Evolutionary conservation across 805 yeast species (phyloP).

Genomic region (Monosporozyma yasuniensis): DNA sequence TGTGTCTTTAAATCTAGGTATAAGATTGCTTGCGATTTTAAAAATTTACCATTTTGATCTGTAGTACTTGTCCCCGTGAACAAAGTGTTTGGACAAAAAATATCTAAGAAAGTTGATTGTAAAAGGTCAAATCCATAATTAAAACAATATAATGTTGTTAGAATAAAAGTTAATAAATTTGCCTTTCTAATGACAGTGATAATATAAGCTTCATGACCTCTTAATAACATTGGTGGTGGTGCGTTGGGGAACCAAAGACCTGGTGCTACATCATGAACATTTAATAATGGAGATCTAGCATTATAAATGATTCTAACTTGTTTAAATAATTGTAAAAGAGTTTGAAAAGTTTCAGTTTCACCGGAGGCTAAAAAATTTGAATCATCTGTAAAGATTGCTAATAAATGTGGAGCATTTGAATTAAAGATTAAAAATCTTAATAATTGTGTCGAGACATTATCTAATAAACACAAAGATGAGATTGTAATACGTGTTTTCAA

Average conservation of each 20-base stretch:
- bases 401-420: constrained; percentile 43
- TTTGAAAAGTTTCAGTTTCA: constrained; percentile 52
- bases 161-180: constrained; percentile 76
- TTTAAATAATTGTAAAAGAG: constrained; percentile 67
- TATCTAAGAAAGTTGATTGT: constrained; percentile 75
- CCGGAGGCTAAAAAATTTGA: constrained; percentile 46
- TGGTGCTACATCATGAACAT: constrained; percentile 60
- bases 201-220: constrained; percentile 44
- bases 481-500: constrained; percentile 52
- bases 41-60: constrained; percentile 41
- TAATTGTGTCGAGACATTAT: constrained; percentile 74
- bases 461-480: constrained; percentile 66
- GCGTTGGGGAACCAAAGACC: constrained; percentile 62
- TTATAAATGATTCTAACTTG: constrained; percentile 64
- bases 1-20: constrained; percentile 88
- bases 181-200: constrained; percentile 61
- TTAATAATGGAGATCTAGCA: constrained; percentile 60
- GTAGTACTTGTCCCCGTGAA: constrained; percentile 19
- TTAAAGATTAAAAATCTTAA: constrained; percentile 62
- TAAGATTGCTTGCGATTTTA: constrained; percentile 73
- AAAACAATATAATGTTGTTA: constrained; percentile 77
- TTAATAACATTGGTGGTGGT: constrained; percentile 47
- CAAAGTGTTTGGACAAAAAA: constrained; percentile 62
- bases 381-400: constrained; percentile 52
- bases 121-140: constrained; percentile 83